Conservation (phyloP, 1,284 basidiomycete species). For the Mrakiaceae sp. region DNA sequence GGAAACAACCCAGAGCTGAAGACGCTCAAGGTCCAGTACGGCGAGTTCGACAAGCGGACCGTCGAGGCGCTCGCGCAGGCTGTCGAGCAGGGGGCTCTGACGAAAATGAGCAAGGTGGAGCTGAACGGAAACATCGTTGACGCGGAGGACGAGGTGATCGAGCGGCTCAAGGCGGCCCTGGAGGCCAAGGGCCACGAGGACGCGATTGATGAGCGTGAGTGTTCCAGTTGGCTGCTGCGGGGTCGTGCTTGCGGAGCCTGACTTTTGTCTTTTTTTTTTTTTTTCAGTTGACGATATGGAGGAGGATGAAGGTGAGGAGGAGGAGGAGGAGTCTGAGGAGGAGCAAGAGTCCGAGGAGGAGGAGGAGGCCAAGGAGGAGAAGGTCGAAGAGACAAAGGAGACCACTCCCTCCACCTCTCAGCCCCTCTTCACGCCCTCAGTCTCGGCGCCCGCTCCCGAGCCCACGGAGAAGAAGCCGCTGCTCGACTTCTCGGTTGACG, state of each 20-base stretch:
- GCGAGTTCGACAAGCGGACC: conserved; percentile 65
- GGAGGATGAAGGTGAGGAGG: conserved; percentile 40
- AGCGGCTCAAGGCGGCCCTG: conserved; percentile 52
- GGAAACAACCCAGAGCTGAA: conserved; percentile 66
- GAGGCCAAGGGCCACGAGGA: conserved; percentile 66
- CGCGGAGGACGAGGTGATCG: conserved; percentile 64
- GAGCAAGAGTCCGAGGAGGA: conserved; percentile 26
- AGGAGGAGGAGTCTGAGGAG: conserved; percentile 29
- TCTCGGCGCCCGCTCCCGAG: not conserved
- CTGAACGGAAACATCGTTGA: conserved; percentile 79
- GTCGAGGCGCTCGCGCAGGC: conserved; percentile 56
- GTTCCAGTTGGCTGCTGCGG: not conserved
- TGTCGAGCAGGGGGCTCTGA: conserved; percentile 47
- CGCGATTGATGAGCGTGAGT: conserved; percentile 56
- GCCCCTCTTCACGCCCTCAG: not conserved
- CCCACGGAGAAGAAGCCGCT: not conserved
- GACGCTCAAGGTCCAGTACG: conserved; percentile 73
- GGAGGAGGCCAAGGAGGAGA: conserved; percentile 25
- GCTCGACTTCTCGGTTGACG: conserved; percentile 15
- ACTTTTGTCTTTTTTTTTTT: not conserved
- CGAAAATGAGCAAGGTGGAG: conserved; percentile 54
- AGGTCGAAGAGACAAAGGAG: not conserved
- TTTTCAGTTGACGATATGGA: conserved; percentile 46
- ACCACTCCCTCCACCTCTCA: too few species aligned
- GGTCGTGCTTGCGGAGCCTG: not conserved